Percentiles rank a stretch among this genome's conserved stretches.
Evolutionary conservation across 2,329 filamentous ascomycete species (phyloP).

Genomic region (Epichloe festucae): DNA sequence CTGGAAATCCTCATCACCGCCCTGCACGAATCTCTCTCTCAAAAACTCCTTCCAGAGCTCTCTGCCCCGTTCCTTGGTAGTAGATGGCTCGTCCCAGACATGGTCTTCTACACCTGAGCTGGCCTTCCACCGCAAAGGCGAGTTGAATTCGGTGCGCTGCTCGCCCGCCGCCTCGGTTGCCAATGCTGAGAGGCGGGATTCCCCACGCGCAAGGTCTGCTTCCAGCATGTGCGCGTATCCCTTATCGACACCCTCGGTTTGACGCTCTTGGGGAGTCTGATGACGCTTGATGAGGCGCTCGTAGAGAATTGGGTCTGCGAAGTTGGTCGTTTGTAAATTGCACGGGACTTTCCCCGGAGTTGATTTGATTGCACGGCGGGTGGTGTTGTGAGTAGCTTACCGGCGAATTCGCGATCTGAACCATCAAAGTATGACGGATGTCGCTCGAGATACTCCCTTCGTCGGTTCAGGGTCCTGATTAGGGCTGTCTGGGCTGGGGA

Average conservation of each 20-base stretch:
- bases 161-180: constrained; percentile 7
- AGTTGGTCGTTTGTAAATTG: no score
- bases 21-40: constrained; percentile 59
- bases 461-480: constrained; percentile 58
- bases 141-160: not conserved
- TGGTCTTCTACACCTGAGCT: constrained; percentile 3
- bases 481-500: constrained; percentile 28
- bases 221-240: constrained; percentile 72
- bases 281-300: constrained; percentile 67
- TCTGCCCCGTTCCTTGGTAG: constrained; percentile 48
- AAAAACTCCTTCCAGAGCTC: constrained; percentile 61
- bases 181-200: constrained; percentile 56
- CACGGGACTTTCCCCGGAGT: no score
- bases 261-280: constrained; percentile 59
- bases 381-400: constrained; percentile 20
- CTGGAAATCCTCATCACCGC: constrained; percentile 67
- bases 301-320: constrained; percentile 63
- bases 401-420: constrained; percentile 41
- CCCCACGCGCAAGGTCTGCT: constrained; percentile 65
- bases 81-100: constrained; percentile 17
- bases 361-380: no score
- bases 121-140: not conserved
- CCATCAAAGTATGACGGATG: constrained; percentile 59
- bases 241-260: constrained; percentile 57
- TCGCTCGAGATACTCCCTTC: constrained; percentile 60